Evolutionary conservation across 2,329 filamentous ascomycete genomes (phyloP).

Genomic region (Colletotrichum noveboracense): DNA sequence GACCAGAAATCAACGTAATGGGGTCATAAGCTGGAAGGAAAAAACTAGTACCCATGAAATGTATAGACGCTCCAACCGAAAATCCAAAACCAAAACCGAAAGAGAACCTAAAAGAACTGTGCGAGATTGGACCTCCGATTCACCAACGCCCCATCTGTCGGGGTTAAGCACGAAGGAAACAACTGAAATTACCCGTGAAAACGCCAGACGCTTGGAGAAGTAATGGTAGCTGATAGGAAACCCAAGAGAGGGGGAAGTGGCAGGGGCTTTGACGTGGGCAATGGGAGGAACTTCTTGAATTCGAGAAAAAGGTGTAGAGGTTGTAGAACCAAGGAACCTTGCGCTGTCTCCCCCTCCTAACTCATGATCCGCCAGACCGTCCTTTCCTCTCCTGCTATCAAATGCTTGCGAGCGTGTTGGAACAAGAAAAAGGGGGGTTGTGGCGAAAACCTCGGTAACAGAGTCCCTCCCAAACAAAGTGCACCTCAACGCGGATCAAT

Average conservation of each 20-base stretch:
- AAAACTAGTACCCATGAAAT: not conserved
- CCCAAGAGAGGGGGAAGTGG: not conserved
- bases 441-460: not conserved
- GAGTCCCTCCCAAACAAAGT: not conserved
- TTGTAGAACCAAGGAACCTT: not conserved
- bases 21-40: not conserved
- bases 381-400: not conserved
- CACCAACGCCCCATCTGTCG: not conserved
- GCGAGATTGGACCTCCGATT: not conserved
- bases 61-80: not conserved
- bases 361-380: not conserved
- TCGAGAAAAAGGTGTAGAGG: slow-evolving; percentile 12
- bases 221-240: not conserved
- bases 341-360: not conserved
- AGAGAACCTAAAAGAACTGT: not conserved
- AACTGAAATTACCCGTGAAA: not conserved
- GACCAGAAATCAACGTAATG: not conserved
- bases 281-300: slow-evolving; percentile 20
- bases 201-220: not conserved
- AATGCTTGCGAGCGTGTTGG: not conserved
- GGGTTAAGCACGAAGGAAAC: not conserved
- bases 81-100: not conserved
- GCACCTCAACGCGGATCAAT: not conserved
- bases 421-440: not conserved
- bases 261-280: not conserved